Base-by-base conservation (phyloP, 148 eudicot genomes). In the Oxyria digyna region DNA sequence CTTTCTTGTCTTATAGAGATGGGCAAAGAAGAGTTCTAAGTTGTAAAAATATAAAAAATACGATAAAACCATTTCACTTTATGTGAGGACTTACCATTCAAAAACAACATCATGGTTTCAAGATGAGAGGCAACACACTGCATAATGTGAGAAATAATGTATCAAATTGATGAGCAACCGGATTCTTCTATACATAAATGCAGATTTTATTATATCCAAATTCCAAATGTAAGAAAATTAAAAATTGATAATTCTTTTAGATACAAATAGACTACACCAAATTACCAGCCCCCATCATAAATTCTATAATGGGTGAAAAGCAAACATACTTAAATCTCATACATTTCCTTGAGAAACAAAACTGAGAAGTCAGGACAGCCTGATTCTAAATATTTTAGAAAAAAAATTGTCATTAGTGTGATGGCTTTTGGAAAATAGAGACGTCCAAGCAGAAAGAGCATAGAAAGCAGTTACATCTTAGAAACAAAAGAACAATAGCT, bases 71-170 rank as follows among this genome's bases (percentile, higher is more conserved):
- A 1, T 24, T 59, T n/a, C n/a, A n/a, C n/a, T n/a, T 59, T 13
- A 27, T 31, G 10, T 27, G 31, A 52, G 72, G 74, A 43, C 74
- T 79, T 80, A 91, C 97, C 97, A 77, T 85, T 88, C 74, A 91
- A 83, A 54, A 91, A 91, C 67, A 77, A 62, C 87, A 83, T 87
- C 80, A 96, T 84, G 7, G 97, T 91, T 62, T 88, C 96, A n/a
- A 80, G 88, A 69, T 91, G 97, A 17, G 97, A 88, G 55, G 97
- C 97, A 40, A 91, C 97, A 78, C 96, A 91, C 97, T 91, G 92
- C 85, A 82, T 69, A 78, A 78, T 48, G 62, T 66, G 64, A 29
- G 9, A 59, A 55, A 29, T 38, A 59, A 59, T 15, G 20, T 29
- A 15, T 59, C 20, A 27, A 31, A 29, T 13, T 31, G 14, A 59